phyloP scores from a whole-genome alignment of 2,329 filamentous ascomycete genomes.

The Fusarium incarnatum region DNA sequence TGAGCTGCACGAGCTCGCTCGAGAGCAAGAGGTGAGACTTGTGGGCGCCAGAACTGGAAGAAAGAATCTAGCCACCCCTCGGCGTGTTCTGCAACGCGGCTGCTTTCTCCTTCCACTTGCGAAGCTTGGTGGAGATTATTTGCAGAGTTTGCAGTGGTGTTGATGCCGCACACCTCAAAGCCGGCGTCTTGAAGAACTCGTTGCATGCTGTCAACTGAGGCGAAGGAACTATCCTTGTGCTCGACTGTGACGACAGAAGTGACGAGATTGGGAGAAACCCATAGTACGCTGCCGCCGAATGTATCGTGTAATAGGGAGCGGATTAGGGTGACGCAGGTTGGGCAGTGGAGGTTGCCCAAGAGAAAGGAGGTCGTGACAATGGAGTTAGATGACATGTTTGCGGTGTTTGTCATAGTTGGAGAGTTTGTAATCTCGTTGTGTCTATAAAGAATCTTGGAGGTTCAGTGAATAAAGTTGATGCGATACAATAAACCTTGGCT shows the following conservation, averaged over 20 bases:
- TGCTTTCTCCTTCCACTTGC: conserved; percentile 42
- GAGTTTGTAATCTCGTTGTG: background rate
- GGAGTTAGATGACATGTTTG: conserved; percentile 44
- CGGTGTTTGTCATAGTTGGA: conserved; percentile 4
- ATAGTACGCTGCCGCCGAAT: conserved; percentile 60
- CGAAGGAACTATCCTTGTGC: conserved; percentile 59
- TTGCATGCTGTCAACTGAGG: conserved; percentile 58
- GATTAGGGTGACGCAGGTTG: conserved; percentile 77
- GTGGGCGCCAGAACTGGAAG: conserved; percentile 49
- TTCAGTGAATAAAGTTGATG: conserved; percentile 14
- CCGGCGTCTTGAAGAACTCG: conserved; percentile 66
- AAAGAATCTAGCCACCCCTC: conserved; percentile 47
- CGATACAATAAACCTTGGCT: conserved; percentile 1
- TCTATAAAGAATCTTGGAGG: background rate
- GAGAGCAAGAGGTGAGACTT: conserved; percentile 39
- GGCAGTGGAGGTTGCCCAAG: conserved; percentile 81
- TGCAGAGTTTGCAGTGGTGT: conserved; percentile 51
- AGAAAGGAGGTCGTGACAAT: conserved; percentile 70
- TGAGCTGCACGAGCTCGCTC: conserved; percentile 49
- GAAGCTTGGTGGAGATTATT: conserved; percentile 46
- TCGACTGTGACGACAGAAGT: conserved; percentile 75
- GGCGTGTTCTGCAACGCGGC: conserved; percentile 34
- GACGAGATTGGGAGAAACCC: conserved; percentile 77
- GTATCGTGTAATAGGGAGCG: conserved; percentile 65
- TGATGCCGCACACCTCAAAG: conserved; percentile 67